Evolutionary conservation across 768 basidiomycete genomes (phyloP).

Genomic region (Crepidotus variabilis): DNA sequence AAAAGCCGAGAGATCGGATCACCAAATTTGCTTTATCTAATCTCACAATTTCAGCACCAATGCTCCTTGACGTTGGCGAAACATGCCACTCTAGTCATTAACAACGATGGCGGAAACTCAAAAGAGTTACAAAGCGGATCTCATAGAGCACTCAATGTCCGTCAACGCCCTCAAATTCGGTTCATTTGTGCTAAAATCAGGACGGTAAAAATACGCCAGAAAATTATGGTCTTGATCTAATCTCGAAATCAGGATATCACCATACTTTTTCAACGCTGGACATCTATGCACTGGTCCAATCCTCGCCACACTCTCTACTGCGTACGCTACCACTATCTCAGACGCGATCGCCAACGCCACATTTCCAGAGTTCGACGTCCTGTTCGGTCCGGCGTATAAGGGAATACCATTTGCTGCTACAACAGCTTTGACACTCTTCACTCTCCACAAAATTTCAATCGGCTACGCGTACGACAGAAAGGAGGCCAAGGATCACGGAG

Average conservation of each 20-base stretch:
- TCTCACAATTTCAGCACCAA: too few relatives aligned
- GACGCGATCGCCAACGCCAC: conserved; percentile 34
- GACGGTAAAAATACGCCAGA: conserved; percentile 50
- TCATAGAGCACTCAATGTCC: conserved; percentile 66
- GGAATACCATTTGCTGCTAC: conserved; percentile 91
- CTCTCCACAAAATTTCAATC: conserved; percentile 56
- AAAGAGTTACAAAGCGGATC: conserved; percentile 56
- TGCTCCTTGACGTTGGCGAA: too few relatives aligned
- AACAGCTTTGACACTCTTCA: conserved; percentile 71
- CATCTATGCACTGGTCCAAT: conserved; percentile 82
- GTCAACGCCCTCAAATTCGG: conserved; percentile 86
- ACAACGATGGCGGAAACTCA: conserved; percentile 21
- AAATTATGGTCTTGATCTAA: too few relatives aligned
- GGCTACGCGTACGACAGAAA: conserved; percentile 94
- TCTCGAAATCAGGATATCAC: conserved; percentile 62
- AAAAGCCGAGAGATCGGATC: too few relatives aligned
- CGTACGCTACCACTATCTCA: conserved; percentile 81
- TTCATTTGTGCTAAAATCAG: conserved; percentile 90
- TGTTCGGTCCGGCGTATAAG: conserved; percentile 98
- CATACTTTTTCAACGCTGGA: conserved; percentile 97
- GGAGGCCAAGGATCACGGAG: conserved; percentile 94
- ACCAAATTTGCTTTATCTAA: too few relatives aligned
- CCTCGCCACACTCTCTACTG: conserved; percentile 68
- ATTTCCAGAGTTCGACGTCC: conserved; percentile 63
- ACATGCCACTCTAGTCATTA: neutral